Percentiles rank a stretch among this genome's conserved stretches.
phyloP scores from a whole-genome alignment of 192 early-diverging fungal genomes.

The Coemansia sp. region DNA sequence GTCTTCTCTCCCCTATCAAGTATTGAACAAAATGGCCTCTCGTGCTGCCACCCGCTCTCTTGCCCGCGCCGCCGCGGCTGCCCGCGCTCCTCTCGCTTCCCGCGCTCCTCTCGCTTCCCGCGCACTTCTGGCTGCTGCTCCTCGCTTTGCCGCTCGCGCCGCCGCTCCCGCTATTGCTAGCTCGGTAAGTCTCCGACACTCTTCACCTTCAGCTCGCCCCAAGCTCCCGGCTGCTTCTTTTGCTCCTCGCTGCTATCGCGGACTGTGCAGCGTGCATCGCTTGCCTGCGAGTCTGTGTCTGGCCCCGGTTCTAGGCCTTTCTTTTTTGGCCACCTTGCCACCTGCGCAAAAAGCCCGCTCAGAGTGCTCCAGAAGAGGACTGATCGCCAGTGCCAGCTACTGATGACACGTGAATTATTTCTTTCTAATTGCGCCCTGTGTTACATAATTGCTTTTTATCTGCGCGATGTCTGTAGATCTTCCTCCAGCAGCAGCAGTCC shows the following conservation, averaged over 20 bases:
- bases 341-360: no score
- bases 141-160: slow-evolving; percentile 45
- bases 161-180: slow-evolving; percentile 21
- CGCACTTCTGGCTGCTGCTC: slow-evolving; percentile 41
- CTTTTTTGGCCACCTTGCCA: no score
- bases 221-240: neutral
- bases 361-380: no score
- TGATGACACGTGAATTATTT: neutral
- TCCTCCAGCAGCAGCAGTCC: slow-evolving; percentile 45
- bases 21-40: slow-evolving; percentile 40
- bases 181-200: slow-evolving; percentile 30
- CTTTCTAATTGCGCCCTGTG: no score
- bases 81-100: slow-evolving; percentile 37
- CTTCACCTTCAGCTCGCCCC: neutral
- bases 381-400: no score
- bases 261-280: no score
- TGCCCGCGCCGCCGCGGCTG: slow-evolving; percentile 40
- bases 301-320: no score
- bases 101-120: slow-evolving; percentile 42
- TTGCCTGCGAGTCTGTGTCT: no score
- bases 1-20: no score
- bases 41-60: slow-evolving; percentile 43
- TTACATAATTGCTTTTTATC: neutral
- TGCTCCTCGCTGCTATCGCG: no score
- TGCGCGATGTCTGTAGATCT: slow-evolving; percentile 11